phyloP scores from a whole-genome alignment of 768 basidiomycete genomes.

The Termitomyces sp. region DNA sequence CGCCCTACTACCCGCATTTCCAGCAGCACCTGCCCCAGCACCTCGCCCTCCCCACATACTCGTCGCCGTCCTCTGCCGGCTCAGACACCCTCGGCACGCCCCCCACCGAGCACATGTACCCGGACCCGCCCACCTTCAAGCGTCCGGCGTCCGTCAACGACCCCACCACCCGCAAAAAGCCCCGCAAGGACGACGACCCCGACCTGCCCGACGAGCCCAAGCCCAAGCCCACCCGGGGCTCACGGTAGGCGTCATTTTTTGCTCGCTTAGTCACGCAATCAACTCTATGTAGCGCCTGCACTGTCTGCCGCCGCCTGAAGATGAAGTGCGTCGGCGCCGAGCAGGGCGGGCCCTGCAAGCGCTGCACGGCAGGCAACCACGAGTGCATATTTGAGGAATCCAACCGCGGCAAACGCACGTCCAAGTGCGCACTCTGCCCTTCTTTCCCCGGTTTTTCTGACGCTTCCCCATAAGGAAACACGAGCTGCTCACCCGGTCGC shows the following conservation, averaged over 20 bases:
- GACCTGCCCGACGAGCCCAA: slow-evolving; percentile 50
- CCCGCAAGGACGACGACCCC: slow-evolving; percentile 53
- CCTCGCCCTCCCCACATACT: slow-evolving; percentile 53
- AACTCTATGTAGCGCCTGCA: slow-evolving; percentile 65
- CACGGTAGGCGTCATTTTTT: slow-evolving; percentile 45
- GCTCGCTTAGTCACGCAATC: slow-evolving; percentile 5
- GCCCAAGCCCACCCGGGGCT: slow-evolving; percentile 83
- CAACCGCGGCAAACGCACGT: slow-evolving; percentile 86
- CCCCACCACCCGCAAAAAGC: slow-evolving; percentile 52
- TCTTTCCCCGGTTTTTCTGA: background rate
- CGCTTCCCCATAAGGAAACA: slow-evolving; percentile 55
- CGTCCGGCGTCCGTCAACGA: slow-evolving; percentile 52
- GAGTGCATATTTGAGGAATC: slow-evolving; percentile 98
- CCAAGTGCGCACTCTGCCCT: slow-evolving; percentile 49
- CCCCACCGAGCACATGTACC: slow-evolving; percentile 56
- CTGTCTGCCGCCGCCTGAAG: slow-evolving; percentile 86
- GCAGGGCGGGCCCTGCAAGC: slow-evolving; percentile 87
- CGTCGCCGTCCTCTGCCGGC: slow-evolving; percentile 76
- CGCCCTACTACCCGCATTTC: slow-evolving; percentile 59
- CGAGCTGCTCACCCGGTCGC: slow-evolving; percentile 71
- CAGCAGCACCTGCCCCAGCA: slow-evolving; percentile 51
- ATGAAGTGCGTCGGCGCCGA: slow-evolving; percentile 94
- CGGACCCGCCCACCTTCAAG: slow-evolving; percentile 48
- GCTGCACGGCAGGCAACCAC: slow-evolving; percentile 71
- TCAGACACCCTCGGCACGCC: slow-evolving; percentile 76